These are phyloP conservation scores for Linum lewisii DNA, from an alignment of 345 rosid genomes.

Conservation along the genomic window DNA sequence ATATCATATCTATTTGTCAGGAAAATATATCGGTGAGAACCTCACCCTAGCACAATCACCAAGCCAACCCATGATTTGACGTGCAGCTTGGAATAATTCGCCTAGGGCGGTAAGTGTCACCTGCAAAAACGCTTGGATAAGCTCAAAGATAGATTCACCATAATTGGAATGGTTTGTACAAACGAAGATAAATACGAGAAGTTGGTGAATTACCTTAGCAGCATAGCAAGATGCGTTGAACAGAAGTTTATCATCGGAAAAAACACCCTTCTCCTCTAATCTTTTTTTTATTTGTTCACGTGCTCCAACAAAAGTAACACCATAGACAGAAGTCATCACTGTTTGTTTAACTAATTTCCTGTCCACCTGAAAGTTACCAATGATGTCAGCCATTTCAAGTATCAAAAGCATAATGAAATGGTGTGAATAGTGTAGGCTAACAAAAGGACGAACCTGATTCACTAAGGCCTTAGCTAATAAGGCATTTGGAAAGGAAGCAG, in stretches of 20 bases:
- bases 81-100: constrained; percentile 90
- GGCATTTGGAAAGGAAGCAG: constrained; percentile 59
- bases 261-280: constrained; percentile 80
- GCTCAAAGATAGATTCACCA: constrained; percentile 2
- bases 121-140: constrained; percentile 24
- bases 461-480: constrained; percentile 67
- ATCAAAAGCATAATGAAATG: neutral
- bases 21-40: neutral
- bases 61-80: constrained; percentile 92
- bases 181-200: neutral
- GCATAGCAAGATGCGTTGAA: constrained; percentile 84
- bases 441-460: constrained; percentile 47
- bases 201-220: constrained; percentile 60
- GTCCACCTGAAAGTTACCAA: constrained; percentile 67
- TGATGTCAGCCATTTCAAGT: constrained; percentile 7
- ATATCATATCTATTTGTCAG: constrained; percentile 1
- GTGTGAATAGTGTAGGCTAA: constrained; percentile 5
- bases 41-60: constrained; percentile 90
- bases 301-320: constrained; percentile 94
- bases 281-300: constrained; percentile 94
- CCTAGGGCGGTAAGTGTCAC: constrained; percentile 88
- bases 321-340: constrained; percentile 99
- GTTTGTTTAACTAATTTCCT: constrained; percentile 92
- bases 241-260: constrained; percentile 68
- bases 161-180: neutral